These are phyloP conservation scores for Arthrobotrys sphaeroides DNA, from an alignment of 2,329 filamentous ascomycete species.

Conservation along the genomic window DNA sequence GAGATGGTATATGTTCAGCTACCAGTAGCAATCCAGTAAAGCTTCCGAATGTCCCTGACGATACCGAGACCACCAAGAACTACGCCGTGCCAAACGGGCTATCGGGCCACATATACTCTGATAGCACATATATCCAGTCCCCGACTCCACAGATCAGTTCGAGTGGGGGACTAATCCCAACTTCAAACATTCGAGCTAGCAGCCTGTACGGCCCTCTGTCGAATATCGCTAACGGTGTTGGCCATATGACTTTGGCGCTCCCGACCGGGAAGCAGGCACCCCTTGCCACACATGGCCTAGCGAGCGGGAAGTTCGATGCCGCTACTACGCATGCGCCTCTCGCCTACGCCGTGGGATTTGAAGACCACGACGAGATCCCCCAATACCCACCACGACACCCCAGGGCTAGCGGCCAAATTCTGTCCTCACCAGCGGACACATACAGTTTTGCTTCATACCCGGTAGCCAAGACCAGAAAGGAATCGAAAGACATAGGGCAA, in stretches of 20 bases:
- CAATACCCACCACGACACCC: background rate
- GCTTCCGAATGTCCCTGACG: background rate
- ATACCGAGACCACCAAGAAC: background rate
- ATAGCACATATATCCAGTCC: background rate
- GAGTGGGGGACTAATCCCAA: constrained; percentile 9
- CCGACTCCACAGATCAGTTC: background rate
- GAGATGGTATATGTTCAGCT: background rate
- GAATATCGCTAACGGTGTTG: constrained; percentile 1
- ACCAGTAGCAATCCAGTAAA: background rate
- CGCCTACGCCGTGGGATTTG: background rate
- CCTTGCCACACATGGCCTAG: background rate
- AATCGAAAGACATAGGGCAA: background rate
- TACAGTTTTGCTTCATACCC: background rate
- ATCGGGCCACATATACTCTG: background rate
- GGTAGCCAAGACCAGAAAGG: background rate
- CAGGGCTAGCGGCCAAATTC: background rate
- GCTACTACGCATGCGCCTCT: background rate
- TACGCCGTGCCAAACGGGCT: background rate
- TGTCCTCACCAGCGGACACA: background rate
- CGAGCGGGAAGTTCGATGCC: background rate
- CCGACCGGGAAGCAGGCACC: background rate
- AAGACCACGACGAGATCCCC: background rate
- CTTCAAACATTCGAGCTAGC: constrained; percentile 24
- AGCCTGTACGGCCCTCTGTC: constrained; percentile 4
- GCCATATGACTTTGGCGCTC: background rate